phyloP scores from a whole-genome alignment of 31 red algal species.

The Asparagopsis taxiformis region DNA sequence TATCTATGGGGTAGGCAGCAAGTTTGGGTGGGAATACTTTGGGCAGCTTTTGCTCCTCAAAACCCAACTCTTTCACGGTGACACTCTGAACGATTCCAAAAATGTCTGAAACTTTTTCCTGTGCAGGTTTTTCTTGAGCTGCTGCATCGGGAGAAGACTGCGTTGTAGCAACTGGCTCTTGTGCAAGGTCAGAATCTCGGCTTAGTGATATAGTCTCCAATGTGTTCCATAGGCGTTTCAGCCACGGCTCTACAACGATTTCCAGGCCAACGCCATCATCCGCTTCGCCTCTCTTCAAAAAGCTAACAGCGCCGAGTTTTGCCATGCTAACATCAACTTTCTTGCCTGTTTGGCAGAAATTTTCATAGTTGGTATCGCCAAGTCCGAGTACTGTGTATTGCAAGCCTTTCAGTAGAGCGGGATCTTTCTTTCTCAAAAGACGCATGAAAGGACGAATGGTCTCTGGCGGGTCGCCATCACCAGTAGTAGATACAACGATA shows the following conservation, averaged over 20 bases:
- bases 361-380: conserved; percentile 91
- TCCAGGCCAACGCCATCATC: conserved; percentile 81
- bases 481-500: conserved; percentile 90
- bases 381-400: conserved; percentile 77
- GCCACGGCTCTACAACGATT: conserved; percentile 82
- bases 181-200: not conserved
- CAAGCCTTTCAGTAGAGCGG: conserved; percentile 36
- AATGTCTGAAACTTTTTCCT: conserved; percentile 9
- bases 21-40: conserved; percentile 52
- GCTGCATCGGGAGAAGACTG: conserved; percentile 11
- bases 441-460: conserved; percentile 82
- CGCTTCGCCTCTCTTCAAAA: conserved; percentile 71
- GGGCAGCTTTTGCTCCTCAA: conserved; percentile 44
- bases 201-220: conserved; percentile 6
- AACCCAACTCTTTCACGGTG: conserved; percentile 50
- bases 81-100: conserved; percentile 23
- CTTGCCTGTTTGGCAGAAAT: conserved; percentile 87
- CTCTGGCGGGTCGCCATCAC: conserved; percentile 93
- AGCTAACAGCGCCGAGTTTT: conserved; percentile 59
- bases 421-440: conserved; percentile 68
- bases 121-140: not conserved
- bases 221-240: conserved; percentile 34
- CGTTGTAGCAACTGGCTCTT: not conserved
- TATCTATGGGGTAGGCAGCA: conserved; percentile 6
- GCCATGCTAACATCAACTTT: conserved; percentile 57